Percentiles rank a stretch among this genome's conserved stretches.
Evolutionary conservation across 2,329 filamentous ascomycete genomes (phyloP).

Genomic region (Hypomyces rosellus): DNA sequence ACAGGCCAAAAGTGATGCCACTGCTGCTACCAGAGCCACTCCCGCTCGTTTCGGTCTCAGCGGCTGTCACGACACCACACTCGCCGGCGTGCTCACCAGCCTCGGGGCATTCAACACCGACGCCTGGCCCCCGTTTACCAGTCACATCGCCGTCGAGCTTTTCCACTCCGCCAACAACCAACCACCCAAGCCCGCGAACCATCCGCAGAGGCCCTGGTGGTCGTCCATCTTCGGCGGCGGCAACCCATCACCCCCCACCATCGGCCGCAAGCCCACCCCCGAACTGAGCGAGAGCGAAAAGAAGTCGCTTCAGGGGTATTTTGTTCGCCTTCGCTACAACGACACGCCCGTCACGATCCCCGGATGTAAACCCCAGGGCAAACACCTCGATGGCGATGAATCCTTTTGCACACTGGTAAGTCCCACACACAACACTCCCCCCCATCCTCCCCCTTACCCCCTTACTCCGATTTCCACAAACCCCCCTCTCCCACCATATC

Average conservation of each 20-base stretch:
- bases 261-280: constrained; percentile 54
- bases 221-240: constrained; percentile 22
- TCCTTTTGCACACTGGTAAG: constrained; percentile 82
- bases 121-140: constrained; percentile 89
- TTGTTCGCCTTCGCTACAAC: constrained; percentile 87
- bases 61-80: constrained; percentile 90
- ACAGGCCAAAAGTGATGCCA: background rate
- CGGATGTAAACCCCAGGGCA: constrained; percentile 68
- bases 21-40: constrained; percentile 13
- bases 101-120: constrained; percentile 69
- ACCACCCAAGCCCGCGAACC: constrained; percentile 12
- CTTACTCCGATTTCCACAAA: too few species aligned
- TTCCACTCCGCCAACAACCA: constrained; percentile 53
- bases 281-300: constrained; percentile 53
- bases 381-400: constrained; percentile 80
- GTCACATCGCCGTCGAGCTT: constrained; percentile 84
- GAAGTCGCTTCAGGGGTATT: constrained; percentile 64
- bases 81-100: constrained; percentile 71
- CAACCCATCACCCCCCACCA: constrained; percentile 34
- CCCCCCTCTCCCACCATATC: too few species aligned
- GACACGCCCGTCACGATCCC: constrained; percentile 76
- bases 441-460: too few species aligned
- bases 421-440: constrained; percentile 6
- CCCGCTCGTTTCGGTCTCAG: constrained; percentile 69
- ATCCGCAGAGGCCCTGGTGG: constrained; percentile 17